Evolutionary conservation across 768 basidiomycete species (phyloP).

Genomic region (Leccinum broughii): DNA sequence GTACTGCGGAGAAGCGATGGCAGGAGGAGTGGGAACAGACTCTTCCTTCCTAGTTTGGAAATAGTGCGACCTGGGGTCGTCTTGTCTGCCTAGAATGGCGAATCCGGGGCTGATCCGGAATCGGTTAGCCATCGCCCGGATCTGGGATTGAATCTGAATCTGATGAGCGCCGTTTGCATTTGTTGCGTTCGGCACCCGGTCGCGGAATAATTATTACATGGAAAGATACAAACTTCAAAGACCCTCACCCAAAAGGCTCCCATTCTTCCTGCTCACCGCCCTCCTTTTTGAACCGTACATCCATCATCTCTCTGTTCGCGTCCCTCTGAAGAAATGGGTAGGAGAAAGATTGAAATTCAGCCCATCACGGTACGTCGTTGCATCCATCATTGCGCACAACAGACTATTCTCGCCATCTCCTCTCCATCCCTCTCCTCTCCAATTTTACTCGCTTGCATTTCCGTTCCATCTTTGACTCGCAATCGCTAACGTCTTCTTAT

Average conservation of each 20-base stretch:
- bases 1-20: constrained; percentile 29
- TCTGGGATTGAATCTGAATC: constrained; percentile 28
- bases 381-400: constrained; percentile 7
- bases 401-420: constrained; percentile 24
- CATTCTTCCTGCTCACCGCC: constrained; percentile 25
- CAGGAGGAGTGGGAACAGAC: constrained; percentile 20
- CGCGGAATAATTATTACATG: constrained; percentile 41
- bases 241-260: constrained; percentile 35
- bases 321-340: constrained; percentile 50
- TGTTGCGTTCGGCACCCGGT: constrained; percentile 40
- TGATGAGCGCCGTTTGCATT: constrained; percentile 38
- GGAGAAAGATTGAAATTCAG: constrained; percentile 82
- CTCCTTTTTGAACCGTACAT: constrained; percentile 17
- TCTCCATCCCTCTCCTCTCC: constrained; percentile 22
- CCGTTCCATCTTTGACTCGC: constrained; percentile 33
- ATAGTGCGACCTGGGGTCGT: constrained; percentile 1
- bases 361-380: constrained; percentile 67
- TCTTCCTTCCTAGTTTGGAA: not conserved
- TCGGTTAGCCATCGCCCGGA: constrained; percentile 21
- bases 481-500: constrained; percentile 40
- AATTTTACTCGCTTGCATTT: constrained; percentile 30
- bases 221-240: constrained; percentile 38
- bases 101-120: constrained; percentile 35
- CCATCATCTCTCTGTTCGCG: constrained; percentile 18
- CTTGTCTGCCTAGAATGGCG: not conserved